phyloP scores from a whole-genome alignment of 2,329 filamentous ascomycete genomes.

The Verruconis gallopava region DNA sequence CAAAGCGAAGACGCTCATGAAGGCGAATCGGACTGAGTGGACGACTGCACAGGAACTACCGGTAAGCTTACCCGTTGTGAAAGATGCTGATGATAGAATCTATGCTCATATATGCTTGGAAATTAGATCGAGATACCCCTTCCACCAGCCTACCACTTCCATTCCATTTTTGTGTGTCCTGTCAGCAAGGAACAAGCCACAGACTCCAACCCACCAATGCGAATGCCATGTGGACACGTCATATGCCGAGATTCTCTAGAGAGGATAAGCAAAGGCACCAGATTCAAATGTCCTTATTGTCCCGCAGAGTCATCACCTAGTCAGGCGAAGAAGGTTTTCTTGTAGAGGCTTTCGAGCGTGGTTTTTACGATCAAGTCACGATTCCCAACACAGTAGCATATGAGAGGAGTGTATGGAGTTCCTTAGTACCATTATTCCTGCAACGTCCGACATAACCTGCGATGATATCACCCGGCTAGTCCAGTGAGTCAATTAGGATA shows the following conservation, averaged over 20 bases:
- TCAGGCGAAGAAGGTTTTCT: constrained; percentile 61
- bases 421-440: no score
- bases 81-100: not conserved
- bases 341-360: no score
- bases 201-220: constrained; percentile 86
- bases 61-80: constrained; percentile 44
- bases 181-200: constrained; percentile 95
- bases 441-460: no score
- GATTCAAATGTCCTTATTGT: constrained; percentile 96
- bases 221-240: constrained; percentile 91
- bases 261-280: constrained; percentile 61
- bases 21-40: constrained; percentile 86
- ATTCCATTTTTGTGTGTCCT: constrained; percentile 94
- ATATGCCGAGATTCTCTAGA: constrained; percentile 75
- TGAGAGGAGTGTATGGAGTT: no score
- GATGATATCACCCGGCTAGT: no score
- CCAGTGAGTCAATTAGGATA: no score
- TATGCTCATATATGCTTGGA: not conserved
- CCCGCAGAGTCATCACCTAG: constrained; percentile 67
- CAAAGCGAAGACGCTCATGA: constrained; percentile 80
- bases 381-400: no score
- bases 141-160: constrained; percentile 58
- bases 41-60: constrained; percentile 82
- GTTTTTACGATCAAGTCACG: no score
- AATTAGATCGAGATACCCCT: constrained; percentile 50